Percentiles rank a stretch among this genome's conserved stretches.
phyloP scores from a whole-genome alignment of 2,329 filamentous ascomycete species.

The Botrytis fabae region DNA sequence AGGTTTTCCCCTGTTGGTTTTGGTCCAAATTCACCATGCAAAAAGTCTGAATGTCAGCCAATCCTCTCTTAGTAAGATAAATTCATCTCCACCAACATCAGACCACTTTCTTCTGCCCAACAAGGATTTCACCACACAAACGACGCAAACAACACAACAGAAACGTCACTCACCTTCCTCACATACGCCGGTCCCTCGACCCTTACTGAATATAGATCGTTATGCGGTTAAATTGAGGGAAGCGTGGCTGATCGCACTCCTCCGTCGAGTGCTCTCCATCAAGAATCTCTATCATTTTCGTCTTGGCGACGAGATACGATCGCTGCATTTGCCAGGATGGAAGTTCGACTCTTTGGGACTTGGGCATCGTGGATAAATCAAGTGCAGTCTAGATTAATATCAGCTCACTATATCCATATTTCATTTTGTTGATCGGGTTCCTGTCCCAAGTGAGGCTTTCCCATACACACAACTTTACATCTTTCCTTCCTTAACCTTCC shows the following conservation, averaged over 20 bases:
- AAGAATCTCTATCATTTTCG: conserved; percentile 1
- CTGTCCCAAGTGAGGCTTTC: background rate
- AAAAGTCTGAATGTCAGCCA: background rate
- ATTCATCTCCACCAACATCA: conserved; percentile 15
- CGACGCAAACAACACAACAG: background rate
- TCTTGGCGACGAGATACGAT: conserved; percentile 17
- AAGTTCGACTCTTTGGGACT: background rate
- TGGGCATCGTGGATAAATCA: conserved; percentile 15
- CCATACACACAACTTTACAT: background rate
- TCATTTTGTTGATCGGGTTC: conserved; percentile 16
- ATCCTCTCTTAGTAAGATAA: background rate
- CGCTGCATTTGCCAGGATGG: background rate
- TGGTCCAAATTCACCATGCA: background rate
- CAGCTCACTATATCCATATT: conserved; percentile 21
- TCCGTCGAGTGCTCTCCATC: background rate
- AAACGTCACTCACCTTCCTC: conserved; percentile 4
- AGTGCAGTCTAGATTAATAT: conserved; percentile 20
- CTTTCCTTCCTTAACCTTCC: background rate
- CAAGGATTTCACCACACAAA: background rate
- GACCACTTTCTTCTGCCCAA: conserved; percentile 25
- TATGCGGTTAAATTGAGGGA: background rate
- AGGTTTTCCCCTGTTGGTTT: conserved; percentile 12
- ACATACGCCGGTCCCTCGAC: background rate
- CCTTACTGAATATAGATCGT: background rate
- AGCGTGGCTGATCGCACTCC: conserved; percentile 2